Percentiles rank a stretch among this genome's conserved stretches.
phyloP scores from a whole-genome alignment of 1,284 basidiomycete genomes.

The Ganoderma multipileum region DNA sequence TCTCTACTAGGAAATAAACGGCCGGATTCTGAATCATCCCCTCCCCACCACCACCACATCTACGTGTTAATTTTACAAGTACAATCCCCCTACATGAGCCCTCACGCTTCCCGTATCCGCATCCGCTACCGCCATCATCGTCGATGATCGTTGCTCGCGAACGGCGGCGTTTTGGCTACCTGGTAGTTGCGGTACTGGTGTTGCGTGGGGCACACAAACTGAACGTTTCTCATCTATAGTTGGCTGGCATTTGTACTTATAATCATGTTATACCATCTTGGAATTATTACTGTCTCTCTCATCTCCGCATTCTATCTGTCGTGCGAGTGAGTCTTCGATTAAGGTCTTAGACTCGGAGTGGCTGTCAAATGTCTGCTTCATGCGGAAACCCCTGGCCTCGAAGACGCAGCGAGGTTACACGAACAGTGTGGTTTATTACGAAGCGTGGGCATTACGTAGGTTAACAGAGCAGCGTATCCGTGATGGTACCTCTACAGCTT shows the following conservation, averaged over 20 bases:
- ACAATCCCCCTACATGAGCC: background rate
- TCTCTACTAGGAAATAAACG: background rate
- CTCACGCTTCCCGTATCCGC: background rate
- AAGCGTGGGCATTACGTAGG: conserved; percentile 2
- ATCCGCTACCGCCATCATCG: background rate
- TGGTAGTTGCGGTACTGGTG: background rate
- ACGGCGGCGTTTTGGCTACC: background rate
- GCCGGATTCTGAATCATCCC: background rate
- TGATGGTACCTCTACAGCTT: conserved; percentile 56
- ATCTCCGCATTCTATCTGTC: background rate
- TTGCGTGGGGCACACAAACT: background rate
- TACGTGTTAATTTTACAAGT: background rate
- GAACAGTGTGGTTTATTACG: background rate
- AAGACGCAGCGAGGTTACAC: background rate
- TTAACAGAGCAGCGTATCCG: background rate
- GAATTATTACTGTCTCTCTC: conserved; percentile 17
- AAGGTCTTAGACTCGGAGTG: background rate
- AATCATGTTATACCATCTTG: conserved; percentile 30
- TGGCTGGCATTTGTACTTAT: conserved; percentile 28
- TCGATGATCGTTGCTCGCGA: background rate
- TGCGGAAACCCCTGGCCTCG: background rate
- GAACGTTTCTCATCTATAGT: conserved; percentile 16
- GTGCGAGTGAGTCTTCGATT: too few relatives aligned
- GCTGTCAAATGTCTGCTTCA: background rate
- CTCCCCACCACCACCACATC: background rate